Evolutionary conservation across 2,329 filamentous ascomycete species (phyloP).

Genomic region (Rutstroemia sp.): DNA sequence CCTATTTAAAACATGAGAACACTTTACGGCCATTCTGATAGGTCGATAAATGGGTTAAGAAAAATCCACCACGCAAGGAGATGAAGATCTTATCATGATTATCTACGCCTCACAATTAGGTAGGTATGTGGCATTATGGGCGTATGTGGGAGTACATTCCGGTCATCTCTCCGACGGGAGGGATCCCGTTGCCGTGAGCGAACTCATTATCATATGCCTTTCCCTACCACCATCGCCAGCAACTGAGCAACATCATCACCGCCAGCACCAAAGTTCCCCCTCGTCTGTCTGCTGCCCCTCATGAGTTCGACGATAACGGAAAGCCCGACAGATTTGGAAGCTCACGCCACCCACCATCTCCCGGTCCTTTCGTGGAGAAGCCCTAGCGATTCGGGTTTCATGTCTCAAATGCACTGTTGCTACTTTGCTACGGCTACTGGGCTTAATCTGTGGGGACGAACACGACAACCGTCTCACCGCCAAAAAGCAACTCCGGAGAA

Average conservation of each 20-base stretch:
- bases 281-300: too few relatives aligned
- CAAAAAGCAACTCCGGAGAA: neutral
- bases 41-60: neutral
- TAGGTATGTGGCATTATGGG: too few relatives aligned
- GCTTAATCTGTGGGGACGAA: slow-evolving; percentile 1
- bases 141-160: neutral
- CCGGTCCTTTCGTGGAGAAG: slow-evolving; percentile 4
- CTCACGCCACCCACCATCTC: slow-evolving; percentile 7
- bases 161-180: neutral
- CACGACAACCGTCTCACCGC: slow-evolving; percentile 3
- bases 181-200: neutral
- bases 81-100: slow-evolving; percentile 5
- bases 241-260: neutral
- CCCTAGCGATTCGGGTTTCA: neutral
- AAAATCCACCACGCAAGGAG: neutral
- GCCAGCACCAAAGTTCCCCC: too few relatives aligned
- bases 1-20: too few relatives aligned
- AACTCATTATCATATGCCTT: too few relatives aligned
- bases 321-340: neutral
- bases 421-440: neutral
- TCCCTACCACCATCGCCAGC: too few relatives aligned
- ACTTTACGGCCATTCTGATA: neutral
- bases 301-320: neutral
- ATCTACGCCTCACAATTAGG: neutral
- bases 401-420: neutral